Conservation (phyloP, 2,329 filamentous ascomycete species). For the Aspergillus ochraceoroseus region DNA sequence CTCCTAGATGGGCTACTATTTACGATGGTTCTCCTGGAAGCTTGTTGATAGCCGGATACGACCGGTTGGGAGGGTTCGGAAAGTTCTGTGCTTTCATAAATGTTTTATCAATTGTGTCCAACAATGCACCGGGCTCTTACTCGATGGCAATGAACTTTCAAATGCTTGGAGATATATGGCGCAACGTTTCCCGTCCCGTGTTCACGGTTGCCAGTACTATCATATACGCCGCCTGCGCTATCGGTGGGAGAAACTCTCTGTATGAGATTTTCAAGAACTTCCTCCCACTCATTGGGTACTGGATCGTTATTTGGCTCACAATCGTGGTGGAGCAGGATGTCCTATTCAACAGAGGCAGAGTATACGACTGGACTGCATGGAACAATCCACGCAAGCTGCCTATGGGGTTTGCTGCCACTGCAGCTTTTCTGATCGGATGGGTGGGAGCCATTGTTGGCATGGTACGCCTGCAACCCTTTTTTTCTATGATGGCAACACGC, state of each 20-base stretch:
- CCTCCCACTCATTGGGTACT: conserved; percentile 47
- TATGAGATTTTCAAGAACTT: conserved; percentile 46
- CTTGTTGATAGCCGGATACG: conserved; percentile 39
- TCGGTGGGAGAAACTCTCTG: conserved; percentile 43
- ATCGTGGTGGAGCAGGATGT: conserved; percentile 43
- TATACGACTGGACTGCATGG: conserved; percentile 44
- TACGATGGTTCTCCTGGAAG: conserved; percentile 33
- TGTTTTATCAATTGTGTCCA: conserved; percentile 42
- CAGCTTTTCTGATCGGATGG: conserved; percentile 40
- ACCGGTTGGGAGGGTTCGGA: conserved; percentile 40
- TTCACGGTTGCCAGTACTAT: conserved; percentile 42
- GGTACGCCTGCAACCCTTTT: too few relatives aligned
- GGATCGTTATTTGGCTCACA: conserved; percentile 43
- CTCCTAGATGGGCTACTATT: conserved; percentile 20
- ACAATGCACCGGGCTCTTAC: conserved; percentile 45
- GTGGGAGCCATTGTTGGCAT: conserved; percentile 41
- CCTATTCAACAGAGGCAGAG: conserved; percentile 38
- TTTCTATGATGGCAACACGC: too few relatives aligned
- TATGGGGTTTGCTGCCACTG: conserved; percentile 39
- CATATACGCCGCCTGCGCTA: conserved; percentile 43
- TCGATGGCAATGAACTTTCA: conserved; percentile 45
- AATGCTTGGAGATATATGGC: conserved; percentile 38
- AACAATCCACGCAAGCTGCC: conserved; percentile 38
- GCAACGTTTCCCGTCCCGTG: conserved; percentile 41
- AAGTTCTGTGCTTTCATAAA: conserved; percentile 44